These are phyloP conservation scores for Phialophora macrospora DNA, from an alignment of 2,329 filamentous ascomycete species.

Conservation along the genomic window DNA sequence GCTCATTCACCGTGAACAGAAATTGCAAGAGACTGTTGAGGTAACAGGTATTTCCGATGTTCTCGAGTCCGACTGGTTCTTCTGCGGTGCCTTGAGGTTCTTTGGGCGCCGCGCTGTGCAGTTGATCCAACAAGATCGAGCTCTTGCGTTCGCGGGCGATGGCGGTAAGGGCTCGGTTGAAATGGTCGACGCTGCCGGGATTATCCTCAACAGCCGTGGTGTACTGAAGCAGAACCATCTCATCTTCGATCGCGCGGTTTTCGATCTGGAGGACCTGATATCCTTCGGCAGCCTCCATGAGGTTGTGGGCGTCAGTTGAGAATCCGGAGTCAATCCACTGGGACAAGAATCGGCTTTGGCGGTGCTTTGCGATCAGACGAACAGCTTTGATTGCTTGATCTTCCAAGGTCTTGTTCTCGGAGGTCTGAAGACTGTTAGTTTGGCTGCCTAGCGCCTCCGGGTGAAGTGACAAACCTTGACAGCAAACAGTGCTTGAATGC, in stretches of 20 bases:
- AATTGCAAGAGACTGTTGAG: slow-evolving; percentile 96
- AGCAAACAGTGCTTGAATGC: slow-evolving; percentile 61
- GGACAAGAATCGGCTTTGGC: slow-evolving; percentile 60
- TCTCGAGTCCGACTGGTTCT: slow-evolving; percentile 83
- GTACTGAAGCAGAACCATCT: slow-evolving; percentile 56
- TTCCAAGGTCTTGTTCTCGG: slow-evolving; percentile 57
- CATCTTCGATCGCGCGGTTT: slow-evolving; percentile 58
- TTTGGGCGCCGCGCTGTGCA: slow-evolving; percentile 32
- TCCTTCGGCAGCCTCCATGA: slow-evolving; percentile 63
- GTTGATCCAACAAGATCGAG: slow-evolving; percentile 37
- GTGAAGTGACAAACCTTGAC: slow-evolving; percentile 54
- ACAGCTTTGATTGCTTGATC: slow-evolving; percentile 61
- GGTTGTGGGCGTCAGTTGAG: slow-evolving; percentile 53
- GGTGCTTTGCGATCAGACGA: slow-evolving; percentile 61
- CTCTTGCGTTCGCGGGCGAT: slow-evolving; percentile 54
- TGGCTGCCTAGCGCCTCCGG: neutral
- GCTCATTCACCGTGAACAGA: slow-evolving; percentile 82
- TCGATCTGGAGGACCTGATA: slow-evolving; percentile 58
- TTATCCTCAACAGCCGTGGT: slow-evolving; percentile 53
- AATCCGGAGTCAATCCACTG: slow-evolving; percentile 60
- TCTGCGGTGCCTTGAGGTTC: slow-evolving; percentile 48
- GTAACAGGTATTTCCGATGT: slow-evolving; percentile 98
- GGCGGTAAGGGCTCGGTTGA: slow-evolving; percentile 54
- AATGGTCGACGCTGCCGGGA: slow-evolving; percentile 52
- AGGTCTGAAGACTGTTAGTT: slow-evolving; percentile 46